Percentiles rank a stretch among this genome's conserved stretches.
Evolutionary conservation across 257 asterid genomes (phyloP).

Genomic region (Nicotiana otophora): DNA sequence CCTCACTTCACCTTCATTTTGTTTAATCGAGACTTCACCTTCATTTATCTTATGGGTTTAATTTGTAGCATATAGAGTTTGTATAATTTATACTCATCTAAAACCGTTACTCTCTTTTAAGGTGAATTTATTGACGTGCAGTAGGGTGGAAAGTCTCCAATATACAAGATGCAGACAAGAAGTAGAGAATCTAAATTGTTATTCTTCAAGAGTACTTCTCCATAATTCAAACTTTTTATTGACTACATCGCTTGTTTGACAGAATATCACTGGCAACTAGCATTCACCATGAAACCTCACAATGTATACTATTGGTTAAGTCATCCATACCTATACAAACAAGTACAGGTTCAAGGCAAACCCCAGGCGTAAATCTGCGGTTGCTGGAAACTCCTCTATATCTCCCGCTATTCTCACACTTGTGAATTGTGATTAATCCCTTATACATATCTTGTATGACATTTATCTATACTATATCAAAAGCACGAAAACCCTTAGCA

Average conservation of each 20-base stretch:
- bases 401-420: background rate
- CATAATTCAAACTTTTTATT: background rate
- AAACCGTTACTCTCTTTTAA: background rate
- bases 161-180: too few species aligned
- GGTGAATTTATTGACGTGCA: background rate
- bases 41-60: background rate
- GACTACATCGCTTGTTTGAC: too few species aligned
- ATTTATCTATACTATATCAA: too few species aligned
- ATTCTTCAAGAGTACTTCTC: background rate
- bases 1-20: background rate
- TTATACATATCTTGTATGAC: background rate
- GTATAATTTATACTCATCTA: background rate
- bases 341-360: background rate
- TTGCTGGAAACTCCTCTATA: background rate
- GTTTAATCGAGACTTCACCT: background rate
- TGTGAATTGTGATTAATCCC: background rate
- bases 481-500: too few species aligned
- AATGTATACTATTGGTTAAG: background rate
- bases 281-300: background rate
- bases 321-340: background rate
- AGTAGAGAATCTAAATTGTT: background rate
- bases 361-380: background rate
- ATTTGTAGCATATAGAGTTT: background rate
- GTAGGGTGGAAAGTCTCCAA: background rate
- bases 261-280: too few species aligned